A percentile compares a stretch with the other conserved stretches of the same genome.
phyloP scores from a whole-genome alignment of 495 filamentous ascomycete genomes.

The Rhypophila decipiens region DNA sequence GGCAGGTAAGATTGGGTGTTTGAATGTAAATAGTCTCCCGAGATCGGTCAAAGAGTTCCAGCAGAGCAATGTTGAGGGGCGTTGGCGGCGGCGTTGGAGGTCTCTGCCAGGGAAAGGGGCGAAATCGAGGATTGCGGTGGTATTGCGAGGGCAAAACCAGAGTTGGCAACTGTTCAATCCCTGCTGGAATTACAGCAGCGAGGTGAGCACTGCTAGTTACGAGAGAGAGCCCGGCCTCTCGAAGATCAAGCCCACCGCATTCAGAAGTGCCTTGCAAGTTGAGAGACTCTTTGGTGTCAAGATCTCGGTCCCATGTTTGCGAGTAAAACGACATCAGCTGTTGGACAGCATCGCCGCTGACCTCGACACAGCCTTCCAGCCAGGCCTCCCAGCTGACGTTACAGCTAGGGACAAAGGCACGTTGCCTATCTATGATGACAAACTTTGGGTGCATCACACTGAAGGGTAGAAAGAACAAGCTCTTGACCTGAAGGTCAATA shows the following conservation, averaged over 20 bases:
- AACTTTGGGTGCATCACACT: constrained; percentile 76
- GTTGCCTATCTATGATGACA: constrained; percentile 58
- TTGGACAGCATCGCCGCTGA: constrained; percentile 49
- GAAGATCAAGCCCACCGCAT: not conserved
- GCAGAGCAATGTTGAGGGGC: constrained; percentile 59
- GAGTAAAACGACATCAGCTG: constrained; percentile 54
- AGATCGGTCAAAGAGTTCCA: constrained; percentile 48
- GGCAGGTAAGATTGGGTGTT: constrained; percentile 64
- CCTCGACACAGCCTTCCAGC: constrained; percentile 62
- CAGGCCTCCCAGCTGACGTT: constrained; percentile 74
- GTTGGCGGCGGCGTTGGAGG: constrained; percentile 48
- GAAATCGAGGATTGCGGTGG: constrained; percentile 54
- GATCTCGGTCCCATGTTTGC: constrained; percentile 46
- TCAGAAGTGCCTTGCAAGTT: not conserved
- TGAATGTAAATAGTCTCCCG: constrained; percentile 53
- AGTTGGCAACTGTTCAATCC: constrained; percentile 28
- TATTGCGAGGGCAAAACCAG: constrained; percentile 64
- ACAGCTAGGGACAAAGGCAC: constrained; percentile 57
- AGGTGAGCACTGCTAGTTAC: constrained; percentile 13
- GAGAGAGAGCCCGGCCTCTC: constrained; percentile 1
- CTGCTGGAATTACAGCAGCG: constrained; percentile 1
- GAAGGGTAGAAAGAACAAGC: constrained; percentile 65
- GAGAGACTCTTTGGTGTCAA: constrained; percentile 1
- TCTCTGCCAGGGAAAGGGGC: constrained; percentile 36
- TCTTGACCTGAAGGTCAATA: constrained; percentile 60